These are phyloP conservation scores for Clitopilus passeckerianus DNA, from an alignment of 768 basidiomycete genomes.

Conservation along the genomic window DNA sequence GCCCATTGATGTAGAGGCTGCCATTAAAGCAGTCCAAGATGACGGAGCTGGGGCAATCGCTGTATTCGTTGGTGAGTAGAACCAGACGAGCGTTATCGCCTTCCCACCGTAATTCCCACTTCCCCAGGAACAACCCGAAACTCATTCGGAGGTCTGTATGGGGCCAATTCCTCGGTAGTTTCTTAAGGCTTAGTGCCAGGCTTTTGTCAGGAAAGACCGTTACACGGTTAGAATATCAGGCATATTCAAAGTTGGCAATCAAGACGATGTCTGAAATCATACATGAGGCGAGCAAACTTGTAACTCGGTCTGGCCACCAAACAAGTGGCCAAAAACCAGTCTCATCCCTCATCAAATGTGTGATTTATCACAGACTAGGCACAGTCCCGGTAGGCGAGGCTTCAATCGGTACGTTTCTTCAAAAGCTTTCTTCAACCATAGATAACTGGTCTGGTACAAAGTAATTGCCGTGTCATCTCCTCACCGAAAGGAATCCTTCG, in stretches of 20 bases:
- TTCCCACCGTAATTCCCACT: background rate
- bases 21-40: slow-evolving; percentile 59
- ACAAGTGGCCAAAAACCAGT: slow-evolving; percentile 11
- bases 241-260: slow-evolving; percentile 76
- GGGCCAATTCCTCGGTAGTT: background rate
- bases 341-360: slow-evolving; percentile 48
- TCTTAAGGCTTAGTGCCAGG: background rate
- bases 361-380: slow-evolving; percentile 75
- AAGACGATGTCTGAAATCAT: slow-evolving; percentile 70
- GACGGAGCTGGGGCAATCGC: slow-evolving; percentile 68
- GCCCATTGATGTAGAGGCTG: slow-evolving; percentile 48
- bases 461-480: slow-evolving; percentile 83
- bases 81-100: background rate
- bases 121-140: slow-evolving; percentile 69
- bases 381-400: slow-evolving; percentile 72
- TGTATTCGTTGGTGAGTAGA: slow-evolving; percentile 60
- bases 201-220: slow-evolving; percentile 57
- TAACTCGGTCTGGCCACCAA: slow-evolving; percentile 40
- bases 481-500: slow-evolving; percentile 78
- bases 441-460: slow-evolving; percentile 7
- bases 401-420: slow-evolving; percentile 49
- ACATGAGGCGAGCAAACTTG: slow-evolving; percentile 32
- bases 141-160: slow-evolving; percentile 65
- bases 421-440: background rate
- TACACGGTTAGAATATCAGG: slow-evolving; percentile 74